Evolutionary conservation across 1,284 basidiomycete genomes (phyloP), one percentile per base, ranked within the genome.

Genomic region (Ustilago cynodontis): DNA sequence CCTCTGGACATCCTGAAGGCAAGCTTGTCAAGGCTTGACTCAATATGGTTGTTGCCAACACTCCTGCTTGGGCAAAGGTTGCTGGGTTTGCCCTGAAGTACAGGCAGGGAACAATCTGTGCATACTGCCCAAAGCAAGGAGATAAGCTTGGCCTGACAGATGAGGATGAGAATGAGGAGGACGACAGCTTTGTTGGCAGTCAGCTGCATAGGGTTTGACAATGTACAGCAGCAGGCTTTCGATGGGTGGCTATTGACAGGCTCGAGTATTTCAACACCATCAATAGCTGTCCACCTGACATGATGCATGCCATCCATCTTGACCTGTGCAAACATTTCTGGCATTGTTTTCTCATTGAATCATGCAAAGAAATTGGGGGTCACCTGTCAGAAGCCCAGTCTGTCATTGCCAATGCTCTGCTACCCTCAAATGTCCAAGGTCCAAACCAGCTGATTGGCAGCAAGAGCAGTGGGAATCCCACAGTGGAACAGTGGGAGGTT

Each of bases 241-340:
- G 11, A 11, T 11, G 6, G 31, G 31, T 11, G 11, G 31, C 31
- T 5, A 33, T 52, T 4, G 11, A 61, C 13, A 9, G 39, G 59
- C 59, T 61, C 22, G 2, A 5, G 22, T 61, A 61, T 50, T 61
- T 61, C 51, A 26, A n/a, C 3, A 26, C 35, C 9, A 35, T n/a
- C 2, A 3, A 20, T n/a, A 54, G n/a, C 26, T 54, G 51, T 29
- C 60, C 52, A 3, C 51, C 52, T 9, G 41, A 62, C 22, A 9
- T 22, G 6, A 62, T 62, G 60, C 60, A 62, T 33, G 60, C 60
- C 3, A 13, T 62, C 3, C 50, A 54, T 29, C 60, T 62, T 45
- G 60, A 51, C 10, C 29, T 62, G n/a, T 62, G 60, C 41, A 62
- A 62, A 24, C 39, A 31, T 6, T 62, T 62, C 31, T 62, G 14